A percentile compares a stretch with the other conserved stretches of the same genome.
Evolutionary conservation across 305 asterid species (phyloP).

Genomic region (Fraxinus sp.): DNA sequence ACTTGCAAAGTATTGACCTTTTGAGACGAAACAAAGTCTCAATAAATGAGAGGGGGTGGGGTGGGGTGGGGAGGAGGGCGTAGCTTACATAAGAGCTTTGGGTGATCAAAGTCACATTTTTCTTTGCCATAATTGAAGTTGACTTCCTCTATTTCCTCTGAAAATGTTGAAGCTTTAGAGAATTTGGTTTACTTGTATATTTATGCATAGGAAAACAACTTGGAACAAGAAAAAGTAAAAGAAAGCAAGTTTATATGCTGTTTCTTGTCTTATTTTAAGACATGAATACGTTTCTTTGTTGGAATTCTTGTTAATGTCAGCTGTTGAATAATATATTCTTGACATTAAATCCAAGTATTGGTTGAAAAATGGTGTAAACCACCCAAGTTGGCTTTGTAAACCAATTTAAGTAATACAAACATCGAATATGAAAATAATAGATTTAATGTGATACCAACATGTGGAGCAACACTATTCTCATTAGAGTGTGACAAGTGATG

Average conservation of each 20-base stretch:
- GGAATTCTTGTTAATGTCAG: background rate
- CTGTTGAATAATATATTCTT: background rate
- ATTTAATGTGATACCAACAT: background rate
- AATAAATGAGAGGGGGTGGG: slow-evolving; percentile 2
- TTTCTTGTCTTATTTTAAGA: slow-evolving; percentile 24
- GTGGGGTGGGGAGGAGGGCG: background rate
- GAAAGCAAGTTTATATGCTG: slow-evolving; percentile 13
- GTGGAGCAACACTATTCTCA: background rate
- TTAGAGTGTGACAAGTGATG: background rate
- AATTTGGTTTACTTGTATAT: background rate
- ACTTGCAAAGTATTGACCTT: background rate
- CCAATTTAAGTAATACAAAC: background rate
- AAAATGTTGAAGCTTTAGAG: background rate
- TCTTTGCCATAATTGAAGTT: slow-evolving; percentile 30
- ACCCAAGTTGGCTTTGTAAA: background rate
- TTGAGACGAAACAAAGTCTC: background rate
- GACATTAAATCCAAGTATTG: background rate
- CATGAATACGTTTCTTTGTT: background rate
- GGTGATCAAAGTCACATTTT: slow-evolving; percentile 38
- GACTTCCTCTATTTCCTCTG: slow-evolving; percentile 12
- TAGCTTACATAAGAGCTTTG: slow-evolving; percentile 39
- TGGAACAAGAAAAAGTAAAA: slow-evolving; percentile 1
- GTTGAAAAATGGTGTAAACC: background rate
- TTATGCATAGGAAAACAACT: background rate
- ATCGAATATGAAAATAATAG: background rate